Percentiles rank a stretch among this genome's conserved stretches.
phyloP scores from a whole-genome alignment of 108 stramenopile genomes.

The Cyclotella choctawhatcheeana region DNA sequence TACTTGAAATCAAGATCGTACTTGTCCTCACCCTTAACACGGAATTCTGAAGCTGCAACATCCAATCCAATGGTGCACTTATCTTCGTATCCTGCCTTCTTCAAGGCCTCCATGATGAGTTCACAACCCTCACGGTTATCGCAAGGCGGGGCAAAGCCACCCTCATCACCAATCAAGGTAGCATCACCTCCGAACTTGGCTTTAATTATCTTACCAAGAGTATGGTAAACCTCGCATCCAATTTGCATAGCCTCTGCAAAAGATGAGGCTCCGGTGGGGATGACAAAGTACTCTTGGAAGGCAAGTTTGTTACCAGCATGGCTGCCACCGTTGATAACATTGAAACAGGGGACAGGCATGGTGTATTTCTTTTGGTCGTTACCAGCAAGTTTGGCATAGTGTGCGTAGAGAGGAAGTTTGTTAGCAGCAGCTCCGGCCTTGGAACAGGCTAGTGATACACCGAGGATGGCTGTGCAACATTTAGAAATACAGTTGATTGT shows the following conservation, averaged over 20 bases:
- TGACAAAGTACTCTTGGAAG: constrained; percentile 99
- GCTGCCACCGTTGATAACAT: constrained; percentile 99
- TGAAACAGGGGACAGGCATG: constrained; percentile 99
- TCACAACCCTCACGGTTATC: constrained; percentile 91
- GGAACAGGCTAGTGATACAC: constrained; percentile 95
- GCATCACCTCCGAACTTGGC: constrained; percentile 98
- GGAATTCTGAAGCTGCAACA: constrained; percentile 99
- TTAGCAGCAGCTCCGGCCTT: constrained; percentile 97
- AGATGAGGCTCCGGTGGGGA: constrained; percentile 94
- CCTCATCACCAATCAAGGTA: constrained; percentile 98
- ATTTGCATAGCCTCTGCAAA: constrained; percentile 93
- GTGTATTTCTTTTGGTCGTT: constrained; percentile 90
- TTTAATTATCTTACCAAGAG: constrained; percentile 98
- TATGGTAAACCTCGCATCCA: constrained; percentile 99
- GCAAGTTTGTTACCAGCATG: constrained; percentile 99
- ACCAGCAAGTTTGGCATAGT: constrained; percentile 98
- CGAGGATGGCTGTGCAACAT: neutral
- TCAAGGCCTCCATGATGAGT: constrained; percentile 98
- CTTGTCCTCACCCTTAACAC: constrained; percentile 87
- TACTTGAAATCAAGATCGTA: constrained; percentile 99
- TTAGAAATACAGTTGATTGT: constrained; percentile 91
- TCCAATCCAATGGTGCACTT: constrained; percentile 97
- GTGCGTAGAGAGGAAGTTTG: constrained; percentile 98
- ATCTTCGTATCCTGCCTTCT: constrained; percentile 93
- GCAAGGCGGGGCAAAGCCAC: constrained; percentile 99